Base-by-base conservation (phyloP, 2,329 filamentous ascomycete species). In the Fonsecaea pedrosoi region DNA sequence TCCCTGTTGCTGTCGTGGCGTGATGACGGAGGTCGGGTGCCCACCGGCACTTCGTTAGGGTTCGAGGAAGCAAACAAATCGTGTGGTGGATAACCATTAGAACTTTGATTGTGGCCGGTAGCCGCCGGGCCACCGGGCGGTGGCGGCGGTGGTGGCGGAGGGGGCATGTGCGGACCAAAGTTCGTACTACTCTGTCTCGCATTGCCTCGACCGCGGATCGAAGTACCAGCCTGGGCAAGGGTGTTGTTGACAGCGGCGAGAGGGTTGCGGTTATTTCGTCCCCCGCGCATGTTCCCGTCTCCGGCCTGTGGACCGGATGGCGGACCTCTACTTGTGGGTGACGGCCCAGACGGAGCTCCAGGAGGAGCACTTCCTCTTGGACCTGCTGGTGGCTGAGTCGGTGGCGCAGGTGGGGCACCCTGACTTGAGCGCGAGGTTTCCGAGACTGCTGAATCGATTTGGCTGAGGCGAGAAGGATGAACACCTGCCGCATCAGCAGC, bases 401-500 rank as follows among this genome's bases (percentile, higher is more conserved):
- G 70, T 61, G 54, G 70, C 69, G 74, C 53, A 72, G 68, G 61
- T 69, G 73, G 58, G 60, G 65, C 37, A 59, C 67, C 58, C 62
- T 71, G n/a, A 58, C 59, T 45, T 56, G 69, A 45, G 53, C 65
- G 66, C 21, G 70, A 3, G 32, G 62, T 10, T 21, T 70, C 71
- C 54, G 61, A 61, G 15, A 70, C 69, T 5, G 73, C 58, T 21
- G 73, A 40, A 34, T 70, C 70, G 38, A 82, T 77, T 42, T 80
- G 79, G 48, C 80, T 81, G 54, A 86, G 74, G 42, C 85, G 81
- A 71, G 85, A 85, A 10, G 85, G 85, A 72, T 87, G 85, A 54
- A 87, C 81, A 37, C 84, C 83, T 25, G 78, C 75, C 15, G 78
- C 75, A 40, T 82, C 80, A 35, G 53, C n/a, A 48, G 53, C 50